Conservation (phyloP, 306 rosid species). For the Quercus parvula region DNA sequence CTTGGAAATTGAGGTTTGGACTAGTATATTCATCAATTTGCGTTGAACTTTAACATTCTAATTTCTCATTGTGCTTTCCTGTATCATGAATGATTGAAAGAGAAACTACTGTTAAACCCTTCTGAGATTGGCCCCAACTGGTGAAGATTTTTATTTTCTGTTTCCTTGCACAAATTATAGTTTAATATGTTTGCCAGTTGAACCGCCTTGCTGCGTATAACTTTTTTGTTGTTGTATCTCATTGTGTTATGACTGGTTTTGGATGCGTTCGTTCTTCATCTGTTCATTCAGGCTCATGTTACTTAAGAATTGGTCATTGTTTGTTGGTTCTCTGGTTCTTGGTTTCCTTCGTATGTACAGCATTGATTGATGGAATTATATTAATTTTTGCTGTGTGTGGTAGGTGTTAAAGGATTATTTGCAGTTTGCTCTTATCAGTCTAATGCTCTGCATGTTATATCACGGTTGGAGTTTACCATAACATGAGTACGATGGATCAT, state of each 20-base stretch:
- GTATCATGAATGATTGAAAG: not conserved
- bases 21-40: not conserved
- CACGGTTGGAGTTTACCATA: not conserved
- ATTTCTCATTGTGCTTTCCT: not conserved
- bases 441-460: not conserved
- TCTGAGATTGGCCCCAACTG: not conserved
- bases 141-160: not conserved
- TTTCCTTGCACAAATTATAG: not conserved
- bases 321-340: not conserved
- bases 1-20: not conserved
- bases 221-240: not conserved
- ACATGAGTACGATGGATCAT: conserved; percentile 47
- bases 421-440: not conserved
- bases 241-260: not conserved
- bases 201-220: not conserved
- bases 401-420: not conserved
- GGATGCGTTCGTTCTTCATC: not conserved
- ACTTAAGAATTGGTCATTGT: not conserved
- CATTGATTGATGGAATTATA: not conserved
- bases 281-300: not conserved
- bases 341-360: not conserved
- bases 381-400: not conserved
- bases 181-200: not conserved
- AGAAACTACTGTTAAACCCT: not conserved
- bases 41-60: not conserved